Base-by-base conservation (phyloP, 345 rosid species). In the Barbarea vulgaris region DNA sequence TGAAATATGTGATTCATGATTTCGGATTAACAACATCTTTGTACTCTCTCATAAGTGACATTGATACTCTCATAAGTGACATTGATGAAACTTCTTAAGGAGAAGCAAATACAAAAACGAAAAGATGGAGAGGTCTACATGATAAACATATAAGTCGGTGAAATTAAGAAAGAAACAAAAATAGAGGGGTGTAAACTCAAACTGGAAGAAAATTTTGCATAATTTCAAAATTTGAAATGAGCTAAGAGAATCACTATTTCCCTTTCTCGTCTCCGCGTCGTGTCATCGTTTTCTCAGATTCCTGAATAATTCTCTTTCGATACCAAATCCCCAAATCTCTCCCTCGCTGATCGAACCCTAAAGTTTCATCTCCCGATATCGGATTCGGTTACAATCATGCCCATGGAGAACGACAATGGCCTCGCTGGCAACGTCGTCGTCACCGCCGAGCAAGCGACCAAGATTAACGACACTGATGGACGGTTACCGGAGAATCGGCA, bases 331-430 rank as follows among this genome's bases (percentile, higher is more conserved):
- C 62, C 61, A 50, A 54, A 19, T 2, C 70, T 54, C 19, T 6
- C 12, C 33, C 48, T 15, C 18, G 19, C 50, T 44, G 4, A 6
- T 44, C 50, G 7, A 44, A 6, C 21, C 50, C 10, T 44, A 2
- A 1, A 41, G 24, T 11, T 11, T 56, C 57, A 21, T 64, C 68
- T 48, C 25, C 68, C 31, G 1, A 48, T 15, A 8, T 57, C 81
- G 51, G 77, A 78, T 72, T 78, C 70, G 72, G 33, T 53, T 68
- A 1, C 56, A 68, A 36, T 53, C 75, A 73, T 74, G 78, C 70
- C 79, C 56, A 68, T 79, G 79, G 79, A 79, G 82, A 79, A 79
- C 71, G 67, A 74, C 67, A 79, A 69, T 22, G 75, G 70, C 70
- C 65, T 36, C 48, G 75, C 13, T n/a, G n/a, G 15, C 75, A 79